These are phyloP conservation scores for Abelmoschus esculentus DNA, from an alignment of 345 rosid species.

Conservation along the genomic window DNA sequence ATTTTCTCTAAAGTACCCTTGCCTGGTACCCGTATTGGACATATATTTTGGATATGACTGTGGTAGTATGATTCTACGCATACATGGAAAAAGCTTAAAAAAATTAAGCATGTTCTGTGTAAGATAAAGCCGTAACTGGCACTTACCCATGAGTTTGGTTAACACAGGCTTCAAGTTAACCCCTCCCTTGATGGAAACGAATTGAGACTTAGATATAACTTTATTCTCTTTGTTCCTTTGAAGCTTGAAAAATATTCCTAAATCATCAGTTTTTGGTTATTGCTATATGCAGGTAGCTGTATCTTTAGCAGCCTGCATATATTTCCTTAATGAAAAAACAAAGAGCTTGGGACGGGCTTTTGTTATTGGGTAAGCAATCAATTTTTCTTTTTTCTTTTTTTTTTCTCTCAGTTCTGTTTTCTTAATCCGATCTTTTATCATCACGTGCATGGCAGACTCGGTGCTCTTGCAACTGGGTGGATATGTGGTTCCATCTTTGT, in stretches of 20 bases:
- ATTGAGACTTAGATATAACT: background rate
- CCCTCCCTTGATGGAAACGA: background rate
- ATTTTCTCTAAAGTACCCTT: background rate
- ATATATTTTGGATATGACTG: background rate
- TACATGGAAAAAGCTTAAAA: background rate
- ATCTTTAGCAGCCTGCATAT: conserved; percentile 88
- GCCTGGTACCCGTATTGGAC: background rate
- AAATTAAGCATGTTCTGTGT: background rate
- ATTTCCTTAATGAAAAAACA: conserved; percentile 87
- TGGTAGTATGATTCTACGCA: background rate
- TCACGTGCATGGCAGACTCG: conserved; percentile 39
- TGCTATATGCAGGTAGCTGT: conserved; percentile 71
- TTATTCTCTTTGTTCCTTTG: background rate
- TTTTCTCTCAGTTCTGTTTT: too few relatives aligned
- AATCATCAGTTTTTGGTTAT: background rate
- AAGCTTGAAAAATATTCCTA: background rate
- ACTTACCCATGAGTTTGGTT: background rate
- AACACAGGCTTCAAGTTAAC: background rate
- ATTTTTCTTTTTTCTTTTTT: background rate
- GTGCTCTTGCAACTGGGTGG: conserved; percentile 84
- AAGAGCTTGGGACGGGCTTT: conserved; percentile 82
- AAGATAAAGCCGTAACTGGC: background rate
- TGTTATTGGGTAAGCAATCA: conserved; percentile 1
- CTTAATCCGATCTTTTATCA: background rate
- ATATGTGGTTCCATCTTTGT: conserved; percentile 64